These are phyloP conservation scores for Paraphysoderma sedebokerense DNA, from an alignment of 371 early-diverging fungal species.

Conservation along the genomic window DNA sequence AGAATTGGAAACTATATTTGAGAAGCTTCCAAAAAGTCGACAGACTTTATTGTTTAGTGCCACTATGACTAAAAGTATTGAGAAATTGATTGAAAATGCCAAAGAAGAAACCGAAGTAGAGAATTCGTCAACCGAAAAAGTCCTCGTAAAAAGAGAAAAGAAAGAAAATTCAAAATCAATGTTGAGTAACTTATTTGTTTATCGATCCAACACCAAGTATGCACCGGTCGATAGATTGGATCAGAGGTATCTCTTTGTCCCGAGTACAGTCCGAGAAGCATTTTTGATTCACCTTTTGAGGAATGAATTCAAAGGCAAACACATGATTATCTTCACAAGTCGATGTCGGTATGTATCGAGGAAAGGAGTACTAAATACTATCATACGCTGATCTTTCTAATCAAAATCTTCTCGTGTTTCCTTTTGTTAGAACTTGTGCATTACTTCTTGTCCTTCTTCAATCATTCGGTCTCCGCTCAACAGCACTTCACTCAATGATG, in stretches of 20 bases:
- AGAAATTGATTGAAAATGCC: slow-evolving; percentile 24
- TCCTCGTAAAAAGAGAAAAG: too few species aligned
- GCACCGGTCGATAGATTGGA: slow-evolving; percentile 72
- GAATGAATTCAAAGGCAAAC: slow-evolving; percentile 47
- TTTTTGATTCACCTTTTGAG: slow-evolving; percentile 68
- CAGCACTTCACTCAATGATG: slow-evolving; percentile 88
- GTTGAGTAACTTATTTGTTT: slow-evolving; percentile 67
- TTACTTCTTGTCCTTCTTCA: slow-evolving; percentile 62
- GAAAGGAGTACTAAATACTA: too few species aligned
- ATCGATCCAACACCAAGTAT: slow-evolving; percentile 50
- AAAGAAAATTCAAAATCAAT: too few species aligned
- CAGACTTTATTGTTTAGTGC: slow-evolving; percentile 91
- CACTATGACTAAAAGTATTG: slow-evolving; percentile 79
- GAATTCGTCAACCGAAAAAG: slow-evolving; percentile 12
- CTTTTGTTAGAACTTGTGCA: slow-evolving; percentile 62
- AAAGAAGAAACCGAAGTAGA: background rate
- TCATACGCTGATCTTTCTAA: too few species aligned
- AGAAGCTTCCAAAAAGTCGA: slow-evolving; percentile 53
- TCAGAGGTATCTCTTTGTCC: slow-evolving; percentile 85
- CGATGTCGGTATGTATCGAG: slow-evolving; percentile 30
- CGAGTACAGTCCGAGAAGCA: slow-evolving; percentile 77
- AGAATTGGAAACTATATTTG: slow-evolving; percentile 67
- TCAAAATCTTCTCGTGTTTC: too few species aligned
- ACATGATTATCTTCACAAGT: slow-evolving; percentile 79
- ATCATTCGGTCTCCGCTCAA: slow-evolving; percentile 70